Evolutionary conservation across 139 green algal species (phyloP).

Genomic region (Gonium pectorale): DNA sequence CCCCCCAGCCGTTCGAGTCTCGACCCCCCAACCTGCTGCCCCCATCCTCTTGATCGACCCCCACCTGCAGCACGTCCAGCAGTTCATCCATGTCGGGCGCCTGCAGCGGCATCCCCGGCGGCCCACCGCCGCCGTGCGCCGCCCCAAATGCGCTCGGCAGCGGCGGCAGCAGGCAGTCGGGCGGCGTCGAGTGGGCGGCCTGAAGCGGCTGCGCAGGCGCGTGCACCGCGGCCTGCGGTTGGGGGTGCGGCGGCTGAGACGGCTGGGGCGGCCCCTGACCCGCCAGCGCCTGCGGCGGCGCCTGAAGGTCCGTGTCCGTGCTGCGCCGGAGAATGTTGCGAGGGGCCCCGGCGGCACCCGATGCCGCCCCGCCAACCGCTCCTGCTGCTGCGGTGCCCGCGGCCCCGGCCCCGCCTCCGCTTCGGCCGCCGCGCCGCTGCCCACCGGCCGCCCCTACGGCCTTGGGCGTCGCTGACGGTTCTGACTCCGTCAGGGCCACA

Average conservation of each 20-base stretch:
- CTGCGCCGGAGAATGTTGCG: constrained; percentile 4
- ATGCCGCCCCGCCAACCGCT: background rate
- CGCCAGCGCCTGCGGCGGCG: background rate
- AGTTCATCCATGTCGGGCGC: constrained; percentile 40
- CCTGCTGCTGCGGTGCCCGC: background rate
- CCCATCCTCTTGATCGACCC: background rate
- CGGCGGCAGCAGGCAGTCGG: constrained; percentile 25
- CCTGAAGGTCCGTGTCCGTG: constrained; percentile 14
- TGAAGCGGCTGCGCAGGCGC: too few relatives aligned
- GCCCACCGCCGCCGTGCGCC: background rate
- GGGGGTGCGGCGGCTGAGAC: too few relatives aligned
- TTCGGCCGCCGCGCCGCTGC: background rate
- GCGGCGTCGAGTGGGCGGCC: background rate
- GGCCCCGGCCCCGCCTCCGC: background rate
- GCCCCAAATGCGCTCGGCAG: constrained; percentile 29
- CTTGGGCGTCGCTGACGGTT: background rate
- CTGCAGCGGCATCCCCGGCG: background rate
- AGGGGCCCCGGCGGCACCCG: background rate
- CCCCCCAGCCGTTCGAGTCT: background rate
- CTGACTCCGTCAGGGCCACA: background rate
- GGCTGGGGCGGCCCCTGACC: too few relatives aligned
- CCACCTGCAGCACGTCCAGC: constrained; percentile 32
- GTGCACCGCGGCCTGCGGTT: too few relatives aligned
- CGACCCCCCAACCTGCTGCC: background rate
- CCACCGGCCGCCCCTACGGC: background rate